Evolutionary conservation across 2,329 filamentous ascomycete species (phyloP).

Genomic region (Phyllosticta ampelicida): DNA sequence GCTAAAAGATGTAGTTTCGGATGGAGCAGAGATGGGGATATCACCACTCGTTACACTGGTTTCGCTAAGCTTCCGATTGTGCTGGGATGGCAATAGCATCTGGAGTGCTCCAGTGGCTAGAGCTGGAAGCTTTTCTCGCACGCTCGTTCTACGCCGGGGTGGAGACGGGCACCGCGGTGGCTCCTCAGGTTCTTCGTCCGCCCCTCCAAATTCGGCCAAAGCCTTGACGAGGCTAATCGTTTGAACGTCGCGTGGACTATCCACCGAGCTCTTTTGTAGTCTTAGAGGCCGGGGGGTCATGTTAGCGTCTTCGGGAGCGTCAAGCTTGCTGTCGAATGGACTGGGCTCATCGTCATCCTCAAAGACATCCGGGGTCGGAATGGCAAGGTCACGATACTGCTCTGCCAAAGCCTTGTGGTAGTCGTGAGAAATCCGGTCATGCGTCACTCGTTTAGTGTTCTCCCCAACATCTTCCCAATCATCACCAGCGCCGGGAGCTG

Average conservation of each 20-base stretch:
- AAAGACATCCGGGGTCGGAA: not conserved
- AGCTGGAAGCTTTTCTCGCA: constrained; percentile 6
- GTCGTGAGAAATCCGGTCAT: not conserved
- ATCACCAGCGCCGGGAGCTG: constrained; percentile 4
- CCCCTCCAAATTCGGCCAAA: not conserved
- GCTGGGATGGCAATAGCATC: constrained; percentile 5
- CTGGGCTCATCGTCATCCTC: not conserved
- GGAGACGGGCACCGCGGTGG: not conserved
- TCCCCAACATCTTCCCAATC: constrained; percentile 2
- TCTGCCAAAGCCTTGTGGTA: constrained; percentile 4
- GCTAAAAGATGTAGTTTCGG: not conserved
- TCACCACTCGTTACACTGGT: constrained; percentile 2
- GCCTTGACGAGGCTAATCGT: not conserved
- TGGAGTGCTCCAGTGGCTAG: constrained; percentile 5
- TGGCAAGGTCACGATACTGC: constrained; percentile 7
- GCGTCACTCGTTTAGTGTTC: not conserved
- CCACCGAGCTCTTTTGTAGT: not conserved
- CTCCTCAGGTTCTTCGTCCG: not conserved
- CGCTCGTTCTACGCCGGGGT: not conserved
- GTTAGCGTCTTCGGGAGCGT: not conserved
- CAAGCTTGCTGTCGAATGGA: not conserved
- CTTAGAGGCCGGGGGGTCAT: not conserved
- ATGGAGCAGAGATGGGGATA: constrained; percentile 4
- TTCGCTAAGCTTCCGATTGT: not conserved
- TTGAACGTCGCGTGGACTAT: not conserved